Conservation (phyloP, 805 yeast species). For the Suhomyces xylopsoci region DNA sequence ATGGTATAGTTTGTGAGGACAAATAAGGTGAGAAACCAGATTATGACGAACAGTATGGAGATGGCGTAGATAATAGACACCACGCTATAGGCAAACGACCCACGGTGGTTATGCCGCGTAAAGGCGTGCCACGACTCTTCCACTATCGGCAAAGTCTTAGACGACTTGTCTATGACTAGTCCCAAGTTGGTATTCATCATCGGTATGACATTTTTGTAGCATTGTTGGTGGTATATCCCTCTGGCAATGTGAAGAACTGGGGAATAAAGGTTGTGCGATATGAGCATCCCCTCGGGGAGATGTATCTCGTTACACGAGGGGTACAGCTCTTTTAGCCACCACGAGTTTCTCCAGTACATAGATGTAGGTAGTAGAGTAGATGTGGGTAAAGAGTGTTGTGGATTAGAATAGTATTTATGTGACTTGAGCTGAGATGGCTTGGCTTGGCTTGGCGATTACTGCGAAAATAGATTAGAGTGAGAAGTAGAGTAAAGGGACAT, state of each 20-base stretch:
- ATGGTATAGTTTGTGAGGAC: slow-evolving; percentile 64
- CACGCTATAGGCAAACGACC: slow-evolving; percentile 52
- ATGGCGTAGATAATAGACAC: slow-evolving; percentile 62
- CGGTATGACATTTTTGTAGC: slow-evolving; percentile 32
- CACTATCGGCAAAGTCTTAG: slow-evolving; percentile 42
- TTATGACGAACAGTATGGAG: slow-evolving; percentile 62
- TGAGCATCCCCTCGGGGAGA: slow-evolving; percentile 33
- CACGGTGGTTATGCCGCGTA: slow-evolving; percentile 29
- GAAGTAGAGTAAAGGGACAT: too few species aligned
- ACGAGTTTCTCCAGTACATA: slow-evolving; percentile 36
- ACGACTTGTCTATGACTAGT: slow-evolving; percentile 22
- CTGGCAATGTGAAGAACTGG: slow-evolving; percentile 21
- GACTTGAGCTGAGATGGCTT: background rate
- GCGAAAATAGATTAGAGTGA: background rate
- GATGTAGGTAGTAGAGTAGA: background rate
- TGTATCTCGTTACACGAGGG: slow-evolving; percentile 29
- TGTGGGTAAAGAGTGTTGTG: background rate
- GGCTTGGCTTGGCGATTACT: background rate
- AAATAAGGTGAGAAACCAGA: slow-evolving; percentile 59
- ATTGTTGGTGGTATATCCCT: slow-evolving; percentile 29
- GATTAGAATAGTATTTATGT: background rate
- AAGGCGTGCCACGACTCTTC: slow-evolving; percentile 48
- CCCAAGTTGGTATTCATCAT: slow-evolving; percentile 39
- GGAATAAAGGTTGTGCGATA: slow-evolving; percentile 22
- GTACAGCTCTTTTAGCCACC: slow-evolving; percentile 20